phyloP scores from a whole-genome alignment of 2,329 filamentous ascomycete genomes.

The Ascomycota sp. region DNA sequence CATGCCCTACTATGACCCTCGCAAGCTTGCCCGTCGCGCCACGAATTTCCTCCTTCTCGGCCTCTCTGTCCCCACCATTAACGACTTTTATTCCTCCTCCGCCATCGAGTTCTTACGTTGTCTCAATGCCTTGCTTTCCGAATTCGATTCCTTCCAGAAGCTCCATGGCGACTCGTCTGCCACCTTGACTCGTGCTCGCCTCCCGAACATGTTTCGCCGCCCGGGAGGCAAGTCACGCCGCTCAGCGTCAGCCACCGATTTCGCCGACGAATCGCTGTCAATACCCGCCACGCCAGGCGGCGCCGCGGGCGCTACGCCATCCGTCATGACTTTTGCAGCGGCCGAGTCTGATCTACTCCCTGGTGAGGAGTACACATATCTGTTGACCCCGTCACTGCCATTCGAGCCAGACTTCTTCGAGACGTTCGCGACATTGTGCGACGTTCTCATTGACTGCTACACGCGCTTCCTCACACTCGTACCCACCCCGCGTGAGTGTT shows the following conservation, averaged over 20 bases:
- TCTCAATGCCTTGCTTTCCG: conserved; percentile 61
- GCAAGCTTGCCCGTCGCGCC: conserved; percentile 69
- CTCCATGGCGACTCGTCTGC: conserved; percentile 49
- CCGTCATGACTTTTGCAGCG: conserved; percentile 33
- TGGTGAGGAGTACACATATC: conserved; percentile 68
- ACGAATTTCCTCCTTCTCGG: conserved; percentile 87
- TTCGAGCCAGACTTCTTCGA: conserved; percentile 96
- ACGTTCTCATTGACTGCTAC: conserved; percentile 86
- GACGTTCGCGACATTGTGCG: conserved; percentile 86
- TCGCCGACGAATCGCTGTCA: conserved; percentile 12
- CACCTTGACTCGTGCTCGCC: conserved; percentile 51
- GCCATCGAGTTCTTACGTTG: conserved; percentile 71
- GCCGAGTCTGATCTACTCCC: conserved; percentile 45
- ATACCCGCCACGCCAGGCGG: conserved; percentile 7
- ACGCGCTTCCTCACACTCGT: conserved; percentile 54
- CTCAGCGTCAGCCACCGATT: conserved; percentile 25
- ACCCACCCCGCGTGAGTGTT: conserved; percentile 50
- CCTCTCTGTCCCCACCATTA: conserved; percentile 68
- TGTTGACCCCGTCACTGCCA: conserved; percentile 76
- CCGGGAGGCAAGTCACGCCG: conserved; percentile 34
- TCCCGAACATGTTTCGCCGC: conserved; percentile 66
- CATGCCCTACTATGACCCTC: conserved; percentile 66
- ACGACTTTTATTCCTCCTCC: conserved; percentile 65
- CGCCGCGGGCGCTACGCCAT: conserved; percentile 11
- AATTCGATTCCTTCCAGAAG: conserved; percentile 86